Conservation (phyloP, 305 asterid genomes). For the Fraxinus floribunda region DNA sequence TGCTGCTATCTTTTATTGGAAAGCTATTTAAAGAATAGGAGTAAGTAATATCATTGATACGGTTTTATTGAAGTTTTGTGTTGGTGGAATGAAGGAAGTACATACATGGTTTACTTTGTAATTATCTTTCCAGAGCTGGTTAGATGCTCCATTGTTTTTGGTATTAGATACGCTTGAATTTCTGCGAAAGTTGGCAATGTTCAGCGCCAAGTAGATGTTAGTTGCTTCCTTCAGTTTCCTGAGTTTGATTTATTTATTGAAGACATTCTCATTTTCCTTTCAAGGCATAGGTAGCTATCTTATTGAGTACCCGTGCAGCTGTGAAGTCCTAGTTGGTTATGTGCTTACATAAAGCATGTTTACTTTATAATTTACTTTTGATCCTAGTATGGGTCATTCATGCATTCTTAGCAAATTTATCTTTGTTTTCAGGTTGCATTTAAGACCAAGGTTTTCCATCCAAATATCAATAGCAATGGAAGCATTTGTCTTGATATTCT, state of each 20-base stretch:
- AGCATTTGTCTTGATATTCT: constrained; percentile 44
- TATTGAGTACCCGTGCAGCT: background rate
- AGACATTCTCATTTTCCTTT: background rate
- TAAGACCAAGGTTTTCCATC: constrained; percentile 40
- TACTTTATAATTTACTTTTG: background rate
- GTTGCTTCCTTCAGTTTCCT: background rate
- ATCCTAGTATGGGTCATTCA: background rate
- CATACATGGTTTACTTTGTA: background rate
- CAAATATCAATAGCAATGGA: constrained; percentile 38
- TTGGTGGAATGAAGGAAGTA: background rate
- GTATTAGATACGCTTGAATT: background rate
- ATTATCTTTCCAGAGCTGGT: background rate
- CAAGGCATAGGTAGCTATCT: background rate
- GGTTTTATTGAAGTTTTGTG: background rate
- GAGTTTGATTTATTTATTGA: background rate
- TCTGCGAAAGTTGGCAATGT: background rate
- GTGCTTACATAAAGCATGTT: background rate
- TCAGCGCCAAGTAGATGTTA: background rate
- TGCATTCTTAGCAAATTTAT: constrained; percentile 1
- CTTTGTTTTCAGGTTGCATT: constrained; percentile 34
- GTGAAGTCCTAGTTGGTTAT: background rate
- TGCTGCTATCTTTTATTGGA: background rate
- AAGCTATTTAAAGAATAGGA: background rate
- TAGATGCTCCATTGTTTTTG: background rate
- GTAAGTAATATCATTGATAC: background rate